Evolutionary conservation across 305 asterid genomes (phyloP).

Genomic region (Coffea humblotiana): DNA sequence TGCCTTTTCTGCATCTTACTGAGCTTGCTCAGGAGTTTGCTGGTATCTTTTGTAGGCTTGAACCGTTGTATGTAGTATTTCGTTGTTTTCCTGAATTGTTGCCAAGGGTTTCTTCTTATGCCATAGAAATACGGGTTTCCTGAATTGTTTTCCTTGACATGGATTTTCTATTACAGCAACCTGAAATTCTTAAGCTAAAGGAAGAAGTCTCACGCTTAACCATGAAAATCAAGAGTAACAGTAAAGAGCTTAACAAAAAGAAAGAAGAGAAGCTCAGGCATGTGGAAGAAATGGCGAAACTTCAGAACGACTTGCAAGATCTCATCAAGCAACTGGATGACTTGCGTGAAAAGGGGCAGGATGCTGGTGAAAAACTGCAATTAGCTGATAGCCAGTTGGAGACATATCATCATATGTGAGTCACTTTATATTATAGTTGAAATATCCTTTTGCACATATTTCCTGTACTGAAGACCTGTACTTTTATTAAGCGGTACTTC

Average conservation of each 20-base stretch:
- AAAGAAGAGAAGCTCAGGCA: constrained; percentile 80
- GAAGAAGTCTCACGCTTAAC: constrained; percentile 83
- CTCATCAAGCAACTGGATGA: constrained; percentile 79
- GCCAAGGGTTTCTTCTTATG: not conserved
- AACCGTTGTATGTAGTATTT: not conserved
- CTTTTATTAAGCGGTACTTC: not conserved
- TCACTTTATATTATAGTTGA: constrained; percentile 20
- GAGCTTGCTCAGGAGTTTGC: not conserved
- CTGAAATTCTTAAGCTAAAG: constrained; percentile 83
- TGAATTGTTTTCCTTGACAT: constrained; percentile 1
- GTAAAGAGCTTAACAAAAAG: constrained; percentile 77
- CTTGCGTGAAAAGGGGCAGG: constrained; percentile 75
- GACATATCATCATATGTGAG: constrained; percentile 93
- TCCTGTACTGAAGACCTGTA: not conserved
- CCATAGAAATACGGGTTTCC: not conserved
- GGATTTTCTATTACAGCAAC: constrained; percentile 62
- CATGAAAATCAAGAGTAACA: constrained; percentile 71
- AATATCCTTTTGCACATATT: not conserved
- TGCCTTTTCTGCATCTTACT: not conserved
- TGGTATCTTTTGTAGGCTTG: not conserved
- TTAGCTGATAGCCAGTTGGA: constrained; percentile 94
- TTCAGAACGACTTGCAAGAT: constrained; percentile 76
- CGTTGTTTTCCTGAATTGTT: constrained; percentile 10
- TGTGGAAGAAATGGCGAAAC: constrained; percentile 67
- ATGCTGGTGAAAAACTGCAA: constrained; percentile 90